phyloP scores from a whole-genome alignment of 139 green algal species.

The Chlorella ohadii region DNA sequence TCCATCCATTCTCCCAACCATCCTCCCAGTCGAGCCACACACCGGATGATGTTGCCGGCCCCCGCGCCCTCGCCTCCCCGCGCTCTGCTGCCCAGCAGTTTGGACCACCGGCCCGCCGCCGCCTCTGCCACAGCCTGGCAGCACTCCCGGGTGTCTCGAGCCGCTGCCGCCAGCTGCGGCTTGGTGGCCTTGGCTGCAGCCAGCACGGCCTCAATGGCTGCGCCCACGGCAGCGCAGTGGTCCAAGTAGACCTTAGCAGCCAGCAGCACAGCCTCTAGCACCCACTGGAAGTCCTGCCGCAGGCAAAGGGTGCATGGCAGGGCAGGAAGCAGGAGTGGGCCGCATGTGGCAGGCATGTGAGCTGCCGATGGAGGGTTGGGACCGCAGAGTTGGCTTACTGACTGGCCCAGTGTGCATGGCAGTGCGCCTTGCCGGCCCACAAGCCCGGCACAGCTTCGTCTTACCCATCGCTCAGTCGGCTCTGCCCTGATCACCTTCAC shows the following conservation, averaged over 20 bases:
- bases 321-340: too few relatives aligned
- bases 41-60: background rate
- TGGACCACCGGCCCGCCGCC: slow-evolving; percentile 72
- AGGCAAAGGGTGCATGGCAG: too few relatives aligned
- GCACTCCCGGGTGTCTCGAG: slow-evolving; percentile 36
- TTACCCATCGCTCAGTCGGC: too few relatives aligned
- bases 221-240: slow-evolving; percentile 35
- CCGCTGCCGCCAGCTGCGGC: slow-evolving; percentile 9
- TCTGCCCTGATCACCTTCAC: too few relatives aligned
- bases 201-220: slow-evolving; percentile 32
- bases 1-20: background rate
- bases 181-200: slow-evolving; percentile 12
- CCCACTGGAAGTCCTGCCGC: slow-evolving; percentile 58
- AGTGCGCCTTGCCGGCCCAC: too few relatives aligned
- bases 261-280: slow-evolving; percentile 58
- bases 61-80: background rate
- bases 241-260: slow-evolving; percentile 52
- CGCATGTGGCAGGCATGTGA: too few relatives aligned
- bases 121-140: slow-evolving; percentile 70
- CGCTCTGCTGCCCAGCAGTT: slow-evolving; percentile 68
- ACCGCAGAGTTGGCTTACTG: too few relatives aligned
- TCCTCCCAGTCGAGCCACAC: background rate
- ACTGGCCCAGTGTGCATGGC: too few relatives aligned
- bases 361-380: too few relatives aligned
- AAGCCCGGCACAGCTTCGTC: too few relatives aligned